Evolutionary conservation across 257 asterid genomes (phyloP), one percentile per base, ranked within the genome.

Genomic region (Ajuga chamaepitys): DNA sequence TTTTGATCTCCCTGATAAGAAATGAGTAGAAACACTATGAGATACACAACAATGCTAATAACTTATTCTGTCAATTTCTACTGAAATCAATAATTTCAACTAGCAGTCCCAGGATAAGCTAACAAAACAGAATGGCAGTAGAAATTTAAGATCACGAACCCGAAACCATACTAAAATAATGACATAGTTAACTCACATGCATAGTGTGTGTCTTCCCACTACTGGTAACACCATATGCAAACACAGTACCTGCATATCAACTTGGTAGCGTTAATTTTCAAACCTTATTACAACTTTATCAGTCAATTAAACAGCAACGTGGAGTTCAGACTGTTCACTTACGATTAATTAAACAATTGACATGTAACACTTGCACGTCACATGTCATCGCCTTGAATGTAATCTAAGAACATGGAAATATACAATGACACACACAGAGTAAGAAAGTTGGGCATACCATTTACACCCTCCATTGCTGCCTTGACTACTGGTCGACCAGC

Each of bases 141-240:
- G 60, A 16, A 37, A 45, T 12, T 28, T 42, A 26, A 66, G 21
- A 64, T 28, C 18, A 26, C 55, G 13, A 38, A 48, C 61, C 24
- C 26, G 1, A 25, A 26, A 55, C 25, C 25, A 34, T 22, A 61
- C 28, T 18, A 34, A 48, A 66, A 64, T 34, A 47, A 47, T 28
- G 62, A 82, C 74, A 77, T 18, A 61, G 63, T 12, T 55, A 17
- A 78, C 97, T 85, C 80, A 94, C 99, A 82, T 94, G 99, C 99
- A 94, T 94, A 16, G 99, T 94, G 83, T 94, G 95, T 30, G 99
- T 94, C 86, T 94, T 94, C 66, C 99, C 99, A 81, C 99, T 94
- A 71, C 97, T 94, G 45, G 99, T 94, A 73, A 94, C 99, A 75
- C 99, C 99, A 82, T 94, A 94, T 68, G 99, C 99, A 86, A 94